phyloP scores from a whole-genome alignment of 1,139 yeast genomes.

The Blastobotrys indianensis region DNA sequence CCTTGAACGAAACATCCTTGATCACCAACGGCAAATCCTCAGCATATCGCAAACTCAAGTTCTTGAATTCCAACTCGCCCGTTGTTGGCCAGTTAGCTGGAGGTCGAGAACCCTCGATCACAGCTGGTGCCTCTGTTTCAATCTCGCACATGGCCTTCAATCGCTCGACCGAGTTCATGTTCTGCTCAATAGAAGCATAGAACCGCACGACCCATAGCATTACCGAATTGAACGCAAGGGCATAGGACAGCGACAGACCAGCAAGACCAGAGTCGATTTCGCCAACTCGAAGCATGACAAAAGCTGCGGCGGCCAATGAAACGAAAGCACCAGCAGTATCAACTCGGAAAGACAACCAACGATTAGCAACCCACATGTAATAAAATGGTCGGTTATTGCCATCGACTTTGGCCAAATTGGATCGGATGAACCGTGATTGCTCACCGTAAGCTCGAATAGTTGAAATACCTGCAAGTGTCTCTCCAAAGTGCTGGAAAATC shows the following conservation, averaged over 20 bases:
- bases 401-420: conserved; percentile 75
- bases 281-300: conserved; percentile 60
- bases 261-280: conserved; percentile 87
- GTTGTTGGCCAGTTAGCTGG: conserved; percentile 74
- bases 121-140: conserved; percentile 76
- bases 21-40: conserved; percentile 85
- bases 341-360: conserved; percentile 88
- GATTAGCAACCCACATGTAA: conserved; percentile 90
- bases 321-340: conserved; percentile 83
- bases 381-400: conserved; percentile 86
- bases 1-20: conserved; percentile 75
- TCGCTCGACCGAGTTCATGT: conserved; percentile 94
- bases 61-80: conserved; percentile 72
- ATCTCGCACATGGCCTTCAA: conserved; percentile 73
- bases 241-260: conserved; percentile 88
- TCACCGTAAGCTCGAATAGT: conserved; percentile 97
- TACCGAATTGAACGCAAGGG: conserved; percentile 80
- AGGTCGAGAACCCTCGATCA: conserved; percentile 63
- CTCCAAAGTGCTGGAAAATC: conserved; percentile 93
- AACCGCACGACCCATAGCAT: conserved; percentile 91
- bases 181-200: conserved; percentile 85
- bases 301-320: conserved; percentile 72
- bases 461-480: conserved; percentile 84
- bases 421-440: conserved; percentile 75
- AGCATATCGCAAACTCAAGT: conserved; percentile 81